phyloP scores from a whole-genome alignment of 2,329 filamentous ascomycete genomes.

The Amauroascus niger region DNA sequence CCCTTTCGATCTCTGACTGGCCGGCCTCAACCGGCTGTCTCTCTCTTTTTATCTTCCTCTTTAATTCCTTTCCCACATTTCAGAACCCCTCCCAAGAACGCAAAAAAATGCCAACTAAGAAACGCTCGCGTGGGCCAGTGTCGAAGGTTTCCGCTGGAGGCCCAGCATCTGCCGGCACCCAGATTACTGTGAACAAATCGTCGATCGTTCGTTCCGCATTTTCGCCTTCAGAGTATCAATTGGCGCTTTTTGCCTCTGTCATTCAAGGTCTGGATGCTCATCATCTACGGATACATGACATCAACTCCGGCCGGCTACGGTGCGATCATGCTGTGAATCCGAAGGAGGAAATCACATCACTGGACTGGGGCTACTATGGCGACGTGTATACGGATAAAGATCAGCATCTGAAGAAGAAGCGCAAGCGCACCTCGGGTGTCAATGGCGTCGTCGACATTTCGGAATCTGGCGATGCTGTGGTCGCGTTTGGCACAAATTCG shows the following conservation, averaged over 20 bases:
- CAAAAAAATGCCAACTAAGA: constrained; percentile 40
- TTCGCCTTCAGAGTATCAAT: constrained; percentile 42
- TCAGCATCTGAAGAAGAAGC: constrained; percentile 41
- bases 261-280: constrained; percentile 46
- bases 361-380: constrained; percentile 43
- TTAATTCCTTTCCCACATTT: no score
- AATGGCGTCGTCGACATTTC: constrained; percentile 30
- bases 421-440: constrained; percentile 38
- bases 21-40: neutral
- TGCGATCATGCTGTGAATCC: constrained; percentile 43
- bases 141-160: constrained; percentile 38
- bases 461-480: constrained; percentile 35
- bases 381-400: constrained; percentile 29
- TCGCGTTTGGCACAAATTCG: constrained; percentile 42
- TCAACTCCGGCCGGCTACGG: constrained; percentile 40
- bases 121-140: constrained; percentile 34
- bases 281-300: constrained; percentile 45
- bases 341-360: constrained; percentile 40
- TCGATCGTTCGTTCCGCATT: constrained; percentile 43
- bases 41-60: neutral
- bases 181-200: constrained; percentile 35
- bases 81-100: constrained; percentile 13
- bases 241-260: constrained; percentile 45
- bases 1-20: neutral
- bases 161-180: constrained; percentile 29